A percentile compares a stretch with the other conserved stretches of the same genome.
Conservation (phyloP, 805 yeast species). For the Starmerella vitae region DNA sequence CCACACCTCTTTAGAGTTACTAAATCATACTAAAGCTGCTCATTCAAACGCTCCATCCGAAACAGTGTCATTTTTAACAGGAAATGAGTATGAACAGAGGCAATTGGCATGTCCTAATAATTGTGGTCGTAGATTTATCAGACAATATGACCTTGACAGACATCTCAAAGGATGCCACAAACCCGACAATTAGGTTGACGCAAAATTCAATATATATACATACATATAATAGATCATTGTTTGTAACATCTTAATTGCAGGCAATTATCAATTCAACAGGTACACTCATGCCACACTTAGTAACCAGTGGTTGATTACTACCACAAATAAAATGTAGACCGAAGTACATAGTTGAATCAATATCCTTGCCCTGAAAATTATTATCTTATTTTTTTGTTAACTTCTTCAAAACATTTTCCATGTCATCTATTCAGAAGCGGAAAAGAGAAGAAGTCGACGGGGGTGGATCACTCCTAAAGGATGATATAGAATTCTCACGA, state of each 20-base stretch:
- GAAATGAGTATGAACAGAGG: conserved; percentile 27
- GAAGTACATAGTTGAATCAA: too few species aligned
- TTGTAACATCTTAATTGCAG: too few species aligned
- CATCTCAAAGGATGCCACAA: conserved; percentile 22
- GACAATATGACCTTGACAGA: conserved; percentile 30
- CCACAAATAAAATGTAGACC: too few species aligned
- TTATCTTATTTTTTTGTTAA: conserved; percentile 4
- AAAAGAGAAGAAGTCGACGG: conserved; percentile 11
- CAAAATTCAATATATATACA: neutral
- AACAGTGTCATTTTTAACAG: conserved; percentile 27
- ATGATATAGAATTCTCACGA: conserved; percentile 7
- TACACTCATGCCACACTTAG: too few species aligned
- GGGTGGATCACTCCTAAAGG: conserved; percentile 9
- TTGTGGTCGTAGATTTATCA: conserved; percentile 27
- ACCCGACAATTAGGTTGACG: neutral
- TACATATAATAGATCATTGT: too few species aligned
- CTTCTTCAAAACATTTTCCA: neutral
- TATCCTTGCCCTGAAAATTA: conserved; percentile 13
- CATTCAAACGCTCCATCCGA: conserved; percentile 10
- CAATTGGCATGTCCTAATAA: conserved; percentile 24
- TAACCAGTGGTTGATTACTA: too few species aligned
- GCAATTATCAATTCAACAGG: too few species aligned
- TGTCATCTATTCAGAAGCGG: conserved; percentile 8
- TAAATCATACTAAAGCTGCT: conserved; percentile 2
- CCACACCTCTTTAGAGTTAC: conserved; percentile 6